Evolutionary conservation across 2,329 filamentous ascomycete genomes (phyloP).

Genomic region (Cryphonectria carpinicola): DNA sequence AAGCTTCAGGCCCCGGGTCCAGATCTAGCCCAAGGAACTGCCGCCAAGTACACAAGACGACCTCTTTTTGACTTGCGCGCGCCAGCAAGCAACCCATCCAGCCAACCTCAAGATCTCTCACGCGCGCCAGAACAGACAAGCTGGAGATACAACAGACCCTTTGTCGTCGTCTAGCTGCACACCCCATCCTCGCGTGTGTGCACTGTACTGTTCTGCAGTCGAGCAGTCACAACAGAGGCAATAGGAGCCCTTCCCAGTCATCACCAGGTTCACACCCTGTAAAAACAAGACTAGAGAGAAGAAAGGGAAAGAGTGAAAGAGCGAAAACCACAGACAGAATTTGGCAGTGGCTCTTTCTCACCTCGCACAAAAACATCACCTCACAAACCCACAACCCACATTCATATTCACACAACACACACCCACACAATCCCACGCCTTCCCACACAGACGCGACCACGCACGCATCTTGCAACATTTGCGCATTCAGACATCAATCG

Average conservation of each 20-base stretch:
- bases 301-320: background rate
- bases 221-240: background rate
- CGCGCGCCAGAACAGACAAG: background rate
- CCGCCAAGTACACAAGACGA: background rate
- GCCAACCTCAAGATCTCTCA: background rate
- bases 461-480: background rate
- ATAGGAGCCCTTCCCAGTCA: too few relatives aligned
- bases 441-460: background rate
- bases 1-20: slow-evolving; percentile 7
- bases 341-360: background rate
- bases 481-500: background rate
- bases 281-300: background rate
- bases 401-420: background rate
- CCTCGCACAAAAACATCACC: background rate
- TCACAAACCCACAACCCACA: background rate
- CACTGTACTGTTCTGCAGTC: background rate
- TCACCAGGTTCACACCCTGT: slow-evolving; percentile 2
- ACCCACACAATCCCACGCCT: background rate
- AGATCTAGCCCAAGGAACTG: slow-evolving; percentile 15
- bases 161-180: slow-evolving; percentile 1
- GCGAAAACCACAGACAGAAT: background rate
- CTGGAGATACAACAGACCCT: background rate
- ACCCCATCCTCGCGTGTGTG: too few relatives aligned
- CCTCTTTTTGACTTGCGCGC: background rate
- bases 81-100: background rate